A percentile compares a stretch with the other conserved stretches of the same genome.
phyloP scores from a whole-genome alignment of 257 asterid genomes.

The Coffea canephora region DNA sequence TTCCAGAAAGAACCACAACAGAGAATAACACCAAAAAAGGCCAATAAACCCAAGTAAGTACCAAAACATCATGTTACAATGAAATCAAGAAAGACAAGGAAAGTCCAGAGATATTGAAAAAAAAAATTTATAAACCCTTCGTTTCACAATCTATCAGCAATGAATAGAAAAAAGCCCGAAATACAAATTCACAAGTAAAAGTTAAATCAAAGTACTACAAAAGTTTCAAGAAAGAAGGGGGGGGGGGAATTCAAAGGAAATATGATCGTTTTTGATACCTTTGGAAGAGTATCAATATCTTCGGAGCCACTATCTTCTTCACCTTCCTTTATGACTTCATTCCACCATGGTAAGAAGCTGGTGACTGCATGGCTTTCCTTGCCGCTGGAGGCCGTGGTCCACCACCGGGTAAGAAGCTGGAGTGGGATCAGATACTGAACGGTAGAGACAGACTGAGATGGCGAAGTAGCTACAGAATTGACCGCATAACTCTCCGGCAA shows the following conservation, averaged over 20 bases:
- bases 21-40: not conserved
- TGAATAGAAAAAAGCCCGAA: not conserved
- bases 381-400: not conserved
- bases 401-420: not conserved
- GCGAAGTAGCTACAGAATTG: not conserved
- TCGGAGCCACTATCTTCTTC: slow-evolving; percentile 15
- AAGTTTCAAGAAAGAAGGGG: not conserved
- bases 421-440: slow-evolving; percentile 13
- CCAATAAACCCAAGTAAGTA: not conserved
- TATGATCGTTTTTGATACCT: not conserved
- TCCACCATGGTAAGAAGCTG: slow-evolving; percentile 6
- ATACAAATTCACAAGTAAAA: not conserved
- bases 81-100: not conserved
- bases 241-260: too few species aligned
- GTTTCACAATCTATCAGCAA: not conserved
- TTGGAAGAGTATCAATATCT: slow-evolving; percentile 5
- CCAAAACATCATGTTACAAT: not conserved
- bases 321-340: slow-evolving; percentile 16
- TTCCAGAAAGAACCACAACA: not conserved
- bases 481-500: slow-evolving; percentile 3
- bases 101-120: not conserved
- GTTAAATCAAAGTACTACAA: not conserved
- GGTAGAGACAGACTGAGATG: slow-evolving; percentile 4
- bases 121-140: too few species aligned
- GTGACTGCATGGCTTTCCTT: not conserved